Conservation (phyloP, 345 rosid genomes). For the Capsella bursapastoris region DNA sequence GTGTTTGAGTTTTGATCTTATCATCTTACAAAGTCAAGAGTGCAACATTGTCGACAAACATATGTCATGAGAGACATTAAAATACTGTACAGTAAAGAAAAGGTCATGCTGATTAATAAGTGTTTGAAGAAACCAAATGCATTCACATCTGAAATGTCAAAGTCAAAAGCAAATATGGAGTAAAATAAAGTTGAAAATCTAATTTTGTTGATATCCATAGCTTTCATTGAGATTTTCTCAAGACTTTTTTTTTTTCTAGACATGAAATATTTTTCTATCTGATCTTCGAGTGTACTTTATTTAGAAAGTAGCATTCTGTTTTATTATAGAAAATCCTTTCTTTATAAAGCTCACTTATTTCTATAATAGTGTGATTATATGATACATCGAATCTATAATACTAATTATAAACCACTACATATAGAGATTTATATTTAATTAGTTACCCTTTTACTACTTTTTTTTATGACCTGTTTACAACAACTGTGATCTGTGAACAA, state of each 20-base stretch:
- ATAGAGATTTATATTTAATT: neutral
- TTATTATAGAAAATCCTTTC: neutral
- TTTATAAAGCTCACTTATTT: neutral
- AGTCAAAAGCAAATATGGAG: neutral
- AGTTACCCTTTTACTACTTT: neutral
- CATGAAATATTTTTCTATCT: neutral
- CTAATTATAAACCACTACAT: neutral
- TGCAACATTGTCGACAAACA: conserved; percentile 22
- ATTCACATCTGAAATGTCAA: conserved; percentile 9
- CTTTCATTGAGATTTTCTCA: conserved; percentile 26
- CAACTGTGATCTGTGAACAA: neutral
- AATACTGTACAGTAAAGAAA: neutral
- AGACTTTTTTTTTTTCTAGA: neutral
- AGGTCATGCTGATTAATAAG: neutral
- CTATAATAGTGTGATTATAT: too few species aligned
- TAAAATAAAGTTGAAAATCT: neutral
- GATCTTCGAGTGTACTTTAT: conserved; percentile 19
- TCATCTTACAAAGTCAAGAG: conserved; percentile 7
- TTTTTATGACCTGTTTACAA: neutral
- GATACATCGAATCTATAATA: too few species aligned
- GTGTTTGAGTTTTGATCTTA: conserved; percentile 1
- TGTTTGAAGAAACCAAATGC: neutral
- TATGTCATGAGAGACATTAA: conserved; percentile 7
- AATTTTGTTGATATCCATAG: conserved; percentile 12
- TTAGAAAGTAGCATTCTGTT: conserved; percentile 31